Base-by-base conservation (phyloP, 768 basidiomycete species). In the Kwoniella dendrophila region DNA sequence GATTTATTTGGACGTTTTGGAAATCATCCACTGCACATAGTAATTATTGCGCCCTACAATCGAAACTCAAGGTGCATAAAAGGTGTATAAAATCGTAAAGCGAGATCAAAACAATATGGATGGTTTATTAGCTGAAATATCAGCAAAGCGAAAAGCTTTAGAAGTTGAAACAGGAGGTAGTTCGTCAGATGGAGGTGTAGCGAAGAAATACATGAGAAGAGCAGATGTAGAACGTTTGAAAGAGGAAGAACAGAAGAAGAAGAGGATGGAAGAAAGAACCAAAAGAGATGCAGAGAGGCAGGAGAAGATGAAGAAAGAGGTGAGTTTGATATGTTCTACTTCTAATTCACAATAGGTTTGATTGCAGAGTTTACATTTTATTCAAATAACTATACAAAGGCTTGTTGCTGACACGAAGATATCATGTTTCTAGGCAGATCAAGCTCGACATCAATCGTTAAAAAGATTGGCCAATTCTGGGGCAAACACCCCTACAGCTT, bases 91-190 rank as follows among this genome's bases (percentile, higher is more conserved):
- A n/a, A n/a, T n/a, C 47, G 47, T 14, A 49, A 49, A 49, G 14
- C 47, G 47, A 49, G 14, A 49, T 49, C 24, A 33, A 24, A 4
- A 22, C n/a, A 45, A 65, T 56, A 97, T 99, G 94, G 89, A 97
- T 78, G 87, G 86, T 10, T 88, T 99, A 74, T 89, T 90, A 67
- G 87, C 90, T 55, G 91, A 94, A 78, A 88, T 99, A 63, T 87
- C 86, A 16, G 80, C 85, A 57, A 98, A 99, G 80, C 88, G 93
- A 68, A 94, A 94, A 77, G 83, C 85, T 4, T 78, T 90, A 2
- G 80, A 83, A 47, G 81, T 84, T 12, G 84, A 83, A n/a, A 11
- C 32, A 16, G 49, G 49, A 1, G 49, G 34, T n/a, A 14, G 29
- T 7, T 44, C 43, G 20, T n/a, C n/a, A n/a, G n/a, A n/a, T n/a